Base-by-base conservation (phyloP, 176 grass and related monocot genomes). In the Triticum urartu region DNA sequence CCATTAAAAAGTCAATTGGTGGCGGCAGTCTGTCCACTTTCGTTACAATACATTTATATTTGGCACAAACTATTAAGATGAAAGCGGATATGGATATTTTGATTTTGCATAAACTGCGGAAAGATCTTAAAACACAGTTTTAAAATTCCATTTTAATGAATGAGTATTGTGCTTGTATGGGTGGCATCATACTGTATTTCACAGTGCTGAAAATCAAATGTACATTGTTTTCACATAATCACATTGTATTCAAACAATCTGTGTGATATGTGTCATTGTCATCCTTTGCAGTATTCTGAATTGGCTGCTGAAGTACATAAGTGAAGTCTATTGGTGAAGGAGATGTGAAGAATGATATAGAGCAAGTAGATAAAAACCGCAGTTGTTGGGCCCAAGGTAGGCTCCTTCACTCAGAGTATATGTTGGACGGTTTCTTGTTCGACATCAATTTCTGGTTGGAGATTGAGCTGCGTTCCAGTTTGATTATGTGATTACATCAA, bases 291-390 rank as follows among this genome's bases (percentile, higher is more conserved):
- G 97, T 94, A 98, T 85, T 91, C 92, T 80, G 76, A 91, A 87
- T 90, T 98, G 87, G 93, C 97, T 77, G 73, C 88, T 86, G 92
- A 95, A 91, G 92, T 98, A 47, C 75, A 81, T 70, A 89, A 89
- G 94, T 87, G 15, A 98, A 95, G 74, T 94, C 91, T 85, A 61
- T 91, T 75, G 78, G 77, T 38, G 84, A 68, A 83, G 88, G 73
- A 78, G 74, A 91, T 20, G n/a, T 63, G 67, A 77, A 81, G 25
- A 79, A 72, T 39, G 77, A 81, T 78, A 65, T 50, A 43, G 81
- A 72, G 11, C 39, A 63, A 69, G 54, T 52, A 0, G 86, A 91
- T 77, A 64, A 84, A 88, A 92, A 74, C 50, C 86, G 92, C 22
- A 95, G 90, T 59, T 95, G 97, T 78, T 98, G 28, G 28, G 28